A percentile compares a stretch with the other conserved stretches of the same genome.
Conservation (phyloP, 23 red algal species). For the Gracilaria vermiculophylla region DNA sequence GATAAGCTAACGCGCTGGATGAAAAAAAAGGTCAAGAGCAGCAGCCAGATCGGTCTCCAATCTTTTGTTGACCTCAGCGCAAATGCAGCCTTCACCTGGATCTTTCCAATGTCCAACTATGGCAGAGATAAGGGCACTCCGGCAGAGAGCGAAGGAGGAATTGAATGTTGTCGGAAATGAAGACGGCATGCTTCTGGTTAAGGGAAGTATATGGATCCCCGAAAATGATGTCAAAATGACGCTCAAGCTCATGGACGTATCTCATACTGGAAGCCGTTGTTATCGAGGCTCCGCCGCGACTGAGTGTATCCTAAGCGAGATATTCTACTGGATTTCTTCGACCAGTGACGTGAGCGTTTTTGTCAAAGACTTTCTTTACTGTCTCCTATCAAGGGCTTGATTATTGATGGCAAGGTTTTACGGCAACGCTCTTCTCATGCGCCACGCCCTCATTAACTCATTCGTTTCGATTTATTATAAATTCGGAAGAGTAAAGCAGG, state of each 20-base stretch:
- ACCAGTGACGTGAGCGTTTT: not conserved
- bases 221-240: not conserved
- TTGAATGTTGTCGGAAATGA: no score
- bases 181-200: not conserved
- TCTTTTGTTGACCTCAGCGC: not conserved
- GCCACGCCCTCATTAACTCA: no score
- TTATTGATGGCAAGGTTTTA: no score
- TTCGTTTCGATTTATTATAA: no score
- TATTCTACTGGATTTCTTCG: not conserved
- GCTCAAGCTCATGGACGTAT: not conserved
- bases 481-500: no score
- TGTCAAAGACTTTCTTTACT: not conserved
- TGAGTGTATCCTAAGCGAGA: not conserved
- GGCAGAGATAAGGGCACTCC: not conserved
- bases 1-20: constrained; percentile 2
- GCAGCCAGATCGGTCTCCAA: no score
- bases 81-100: no score
- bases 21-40: not conserved
- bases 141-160: not conserved
- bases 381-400: no score
- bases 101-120: not conserved
- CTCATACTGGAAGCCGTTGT: constrained; percentile 9
- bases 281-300: constrained; percentile 22
- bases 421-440: not conserved
- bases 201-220: not conserved